phyloP scores from a whole-genome alignment of 2,329 filamentous ascomycete species.

The Epichloe hybrida region DNA sequence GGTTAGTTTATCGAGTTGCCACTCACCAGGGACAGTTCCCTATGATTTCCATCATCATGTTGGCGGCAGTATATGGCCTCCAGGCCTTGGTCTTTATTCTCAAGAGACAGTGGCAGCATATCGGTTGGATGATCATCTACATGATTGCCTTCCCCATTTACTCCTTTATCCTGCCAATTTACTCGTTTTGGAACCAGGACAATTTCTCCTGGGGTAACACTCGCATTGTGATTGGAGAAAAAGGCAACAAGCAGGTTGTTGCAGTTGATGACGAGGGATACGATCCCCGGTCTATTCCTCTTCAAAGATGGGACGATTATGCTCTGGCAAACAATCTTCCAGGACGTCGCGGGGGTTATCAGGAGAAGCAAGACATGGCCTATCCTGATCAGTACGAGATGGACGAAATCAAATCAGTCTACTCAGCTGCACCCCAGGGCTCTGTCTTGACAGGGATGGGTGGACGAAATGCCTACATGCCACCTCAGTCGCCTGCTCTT shows the following conservation, averaged over 20 bases:
- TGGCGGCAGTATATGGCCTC: slow-evolving; percentile 86
- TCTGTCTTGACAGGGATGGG: slow-evolving; percentile 80
- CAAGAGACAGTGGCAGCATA: slow-evolving; percentile 94
- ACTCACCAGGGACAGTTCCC: slow-evolving; percentile 63
- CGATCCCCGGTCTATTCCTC: slow-evolving; percentile 81
- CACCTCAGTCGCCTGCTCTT: slow-evolving; percentile 69
- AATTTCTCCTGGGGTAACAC: slow-evolving; percentile 99
- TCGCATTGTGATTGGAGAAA: slow-evolving; percentile 89
- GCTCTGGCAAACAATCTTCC: slow-evolving; percentile 76
- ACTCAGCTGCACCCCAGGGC: slow-evolving; percentile 80
- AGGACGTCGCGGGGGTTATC: slow-evolving; percentile 68
- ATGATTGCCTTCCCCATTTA: slow-evolving; percentile 90
- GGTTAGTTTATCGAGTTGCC: slow-evolving; percentile 70
- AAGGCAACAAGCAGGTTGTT: slow-evolving; percentile 80
- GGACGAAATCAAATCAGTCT: slow-evolving; percentile 95
- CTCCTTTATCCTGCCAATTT: slow-evolving; percentile 79
- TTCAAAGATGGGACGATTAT: slow-evolving; percentile 97
- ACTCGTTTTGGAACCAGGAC: slow-evolving; percentile 99
- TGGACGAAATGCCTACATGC: slow-evolving; percentile 60
- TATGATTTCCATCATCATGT: slow-evolving; percentile 72
- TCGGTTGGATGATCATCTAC: slow-evolving; percentile 99
- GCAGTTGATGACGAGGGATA: slow-evolving; percentile 76
- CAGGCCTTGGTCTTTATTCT: slow-evolving; percentile 94
- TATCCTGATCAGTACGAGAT: slow-evolving; percentile 82
- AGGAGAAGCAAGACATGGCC: slow-evolving; percentile 48